Evolutionary conservation across 2,329 filamentous ascomycete genomes (phyloP), one percentile per base, ranked within the genome.

Genomic region (Epichloe uncinata): DNA sequence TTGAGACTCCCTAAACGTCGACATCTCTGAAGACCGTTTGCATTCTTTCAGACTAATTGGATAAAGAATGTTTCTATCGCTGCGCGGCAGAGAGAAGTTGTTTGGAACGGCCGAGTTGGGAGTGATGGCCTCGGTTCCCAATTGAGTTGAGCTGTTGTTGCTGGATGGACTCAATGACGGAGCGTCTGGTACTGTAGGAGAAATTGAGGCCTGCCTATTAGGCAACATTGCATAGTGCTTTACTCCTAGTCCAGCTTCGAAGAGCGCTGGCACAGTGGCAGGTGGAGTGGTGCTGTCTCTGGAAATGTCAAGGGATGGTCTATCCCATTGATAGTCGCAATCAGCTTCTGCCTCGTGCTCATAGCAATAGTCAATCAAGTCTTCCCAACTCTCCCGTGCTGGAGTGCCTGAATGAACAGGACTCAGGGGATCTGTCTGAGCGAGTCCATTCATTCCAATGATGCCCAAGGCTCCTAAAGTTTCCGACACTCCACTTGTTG

Each of bases 291-390:
- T 42, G 45, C 45, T 49, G 15, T 58, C 58, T 22, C 59, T 59
- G 18, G 57, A 52, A 15, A 56, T 59, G 45, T 81, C 78, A 48
- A 75, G 57, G 0, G 78, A 82, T 3, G 72, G 67, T 15, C 75
- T 73, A 51, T 81, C 77, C 80, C 80, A 84, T 42, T 80, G 74
- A 56, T 81, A 84, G 53, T 84, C 75, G 58, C 78, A 84, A 61
- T 83, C 71, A 7, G 79, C 81, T 61, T 84, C 81, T 12, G 74
- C 79, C 55, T 80, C 81, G 56, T 85, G 78, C 55, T 84, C 80
- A 58, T 85, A 85, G 59, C 78, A 83, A 62, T 83, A 85, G 59
- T 85, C 81, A 53, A 85, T 84, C 54, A 79, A 79, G 48, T 82
- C 79, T 57, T 85, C 81, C 81, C 81, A 85, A 56, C 69, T 81